Evolutionary conservation across 371 early-diverging fungal species (phyloP).

Genomic region (Syncephalastrum sp.): DNA sequence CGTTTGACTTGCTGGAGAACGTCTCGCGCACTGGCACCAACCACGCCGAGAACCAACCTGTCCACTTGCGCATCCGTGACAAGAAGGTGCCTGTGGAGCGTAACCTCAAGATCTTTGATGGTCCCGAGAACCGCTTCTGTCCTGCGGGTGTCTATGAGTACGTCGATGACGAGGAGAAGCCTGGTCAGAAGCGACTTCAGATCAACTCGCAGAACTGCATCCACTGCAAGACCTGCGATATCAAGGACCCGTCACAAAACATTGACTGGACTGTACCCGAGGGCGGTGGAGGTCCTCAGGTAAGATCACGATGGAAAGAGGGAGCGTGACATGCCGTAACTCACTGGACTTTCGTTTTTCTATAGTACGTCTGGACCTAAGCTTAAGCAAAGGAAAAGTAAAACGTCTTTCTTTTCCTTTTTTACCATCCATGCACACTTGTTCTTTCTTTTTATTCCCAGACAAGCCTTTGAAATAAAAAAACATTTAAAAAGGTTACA

Average conservation of each 20-base stretch:
- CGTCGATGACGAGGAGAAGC: constrained; percentile 87
- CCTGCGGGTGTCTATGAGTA: constrained; percentile 99
- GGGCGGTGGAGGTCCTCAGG: constrained; percentile 91
- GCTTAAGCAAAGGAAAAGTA: neutral
- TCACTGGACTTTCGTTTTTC: neutral
- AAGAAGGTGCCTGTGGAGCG: constrained; percentile 72
- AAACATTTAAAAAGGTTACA: no score
- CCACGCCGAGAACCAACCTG: constrained; percentile 95
- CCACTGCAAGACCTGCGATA: constrained; percentile 99
- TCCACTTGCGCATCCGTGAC: constrained; percentile 83
- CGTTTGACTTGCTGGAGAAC: constrained; percentile 92
- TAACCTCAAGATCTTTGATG: constrained; percentile 87
- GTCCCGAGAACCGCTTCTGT: constrained; percentile 97
- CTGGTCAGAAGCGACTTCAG: constrained; percentile 91
- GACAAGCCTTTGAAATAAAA: no score
- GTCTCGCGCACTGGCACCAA: constrained; percentile 94
- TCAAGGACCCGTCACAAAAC: constrained; percentile 98
- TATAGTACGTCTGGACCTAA: constrained; percentile 33
- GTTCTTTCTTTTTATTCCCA: no score
- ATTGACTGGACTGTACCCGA: constrained; percentile 99
- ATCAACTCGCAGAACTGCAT: constrained; percentile 98
- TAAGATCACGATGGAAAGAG: constrained; percentile 5
- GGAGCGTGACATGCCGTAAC: neutral
- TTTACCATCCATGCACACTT: no score
- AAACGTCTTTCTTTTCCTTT: no score